Percentiles rank a stretch among this genome's conserved stretches.
phyloP scores from a whole-genome alignment of 768 basidiomycete species.

The Cytidiella melzeri region DNA sequence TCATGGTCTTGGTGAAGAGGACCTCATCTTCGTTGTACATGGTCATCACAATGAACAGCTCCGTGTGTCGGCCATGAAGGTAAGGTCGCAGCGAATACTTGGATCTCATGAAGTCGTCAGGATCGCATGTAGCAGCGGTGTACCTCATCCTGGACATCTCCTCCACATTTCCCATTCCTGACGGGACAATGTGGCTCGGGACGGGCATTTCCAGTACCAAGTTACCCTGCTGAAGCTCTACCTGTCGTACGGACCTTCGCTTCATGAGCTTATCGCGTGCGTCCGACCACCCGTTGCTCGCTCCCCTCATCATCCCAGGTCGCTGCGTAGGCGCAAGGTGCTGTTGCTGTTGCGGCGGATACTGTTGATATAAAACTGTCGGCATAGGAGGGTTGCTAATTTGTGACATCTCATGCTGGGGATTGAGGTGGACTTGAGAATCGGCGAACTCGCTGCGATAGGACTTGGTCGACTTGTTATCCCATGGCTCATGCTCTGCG shows the following conservation, averaged over 20 bases:
- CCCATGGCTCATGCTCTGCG: constrained; percentile 33
- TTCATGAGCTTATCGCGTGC: constrained; percentile 80
- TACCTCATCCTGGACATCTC: constrained; percentile 84
- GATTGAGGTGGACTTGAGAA: constrained; percentile 69
- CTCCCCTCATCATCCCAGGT: constrained; percentile 41
- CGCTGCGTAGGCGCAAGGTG: constrained; percentile 53
- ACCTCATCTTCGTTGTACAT: constrained; percentile 94
- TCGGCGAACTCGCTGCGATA: constrained; percentile 59
- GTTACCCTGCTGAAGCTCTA: constrained; percentile 78
- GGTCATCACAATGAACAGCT: constrained; percentile 93
- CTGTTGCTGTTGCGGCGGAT: constrained; percentile 36
- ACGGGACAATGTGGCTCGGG: constrained; percentile 73
- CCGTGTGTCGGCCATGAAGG: constrained; percentile 74
- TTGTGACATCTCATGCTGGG: constrained; percentile 54
- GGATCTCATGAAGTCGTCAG: constrained; percentile 76
- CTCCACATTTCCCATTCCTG: constrained; percentile 52
- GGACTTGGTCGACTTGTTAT: constrained; percentile 49
- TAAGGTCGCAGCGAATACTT: constrained; percentile 78
- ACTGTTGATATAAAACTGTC: constrained; percentile 50
- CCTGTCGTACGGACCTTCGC: constrained; percentile 70
- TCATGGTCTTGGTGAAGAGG: constrained; percentile 77
- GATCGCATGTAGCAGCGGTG: constrained; percentile 85
- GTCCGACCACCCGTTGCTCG: constrained; percentile 52
- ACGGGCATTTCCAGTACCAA: constrained; percentile 80
- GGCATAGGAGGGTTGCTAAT: constrained; percentile 30